Evolutionary conservation across 208 protist genomes (phyloP).

Genomic region (Acanthamoeba triangularis): DNA sequence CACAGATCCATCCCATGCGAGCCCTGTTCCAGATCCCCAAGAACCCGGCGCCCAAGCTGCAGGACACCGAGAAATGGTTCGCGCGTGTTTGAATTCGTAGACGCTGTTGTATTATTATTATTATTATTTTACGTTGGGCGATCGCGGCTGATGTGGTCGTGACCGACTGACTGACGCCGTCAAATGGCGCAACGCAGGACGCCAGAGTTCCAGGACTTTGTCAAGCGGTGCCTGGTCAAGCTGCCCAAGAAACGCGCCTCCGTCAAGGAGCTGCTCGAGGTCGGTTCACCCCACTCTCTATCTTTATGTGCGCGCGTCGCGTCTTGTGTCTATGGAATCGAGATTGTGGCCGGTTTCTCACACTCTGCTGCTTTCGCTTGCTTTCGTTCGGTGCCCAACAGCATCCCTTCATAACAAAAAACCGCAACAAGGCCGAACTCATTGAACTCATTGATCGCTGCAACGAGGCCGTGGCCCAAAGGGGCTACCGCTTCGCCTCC

Average conservation of each 20-base stretch:
- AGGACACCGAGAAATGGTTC: conserved; percentile 80
- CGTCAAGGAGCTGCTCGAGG: conserved; percentile 87
- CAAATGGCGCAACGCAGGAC: not conserved
- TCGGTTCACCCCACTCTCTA: not conserved
- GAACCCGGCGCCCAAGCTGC: conserved; percentile 84
- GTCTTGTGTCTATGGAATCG: too few relatives aligned
- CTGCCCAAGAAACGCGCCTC: conserved; percentile 86
- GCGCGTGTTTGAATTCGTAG: too few relatives aligned
- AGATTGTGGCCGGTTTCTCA: not conserved
- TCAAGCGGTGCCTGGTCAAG: conserved; percentile 89
- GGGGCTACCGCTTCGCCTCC: conserved; percentile 58
- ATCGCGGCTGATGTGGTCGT: not conserved
- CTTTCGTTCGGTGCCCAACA: not conserved
- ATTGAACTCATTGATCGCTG: conserved; percentile 64
- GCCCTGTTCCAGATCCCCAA: conserved; percentile 92
- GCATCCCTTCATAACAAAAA: conserved; percentile 49
- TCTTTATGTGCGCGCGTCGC: too few relatives aligned
- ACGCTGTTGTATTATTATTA: too few relatives aligned
- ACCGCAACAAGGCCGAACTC: conserved; percentile 32
- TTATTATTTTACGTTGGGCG: too few relatives aligned
- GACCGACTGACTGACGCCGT: not conserved
- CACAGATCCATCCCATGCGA: conserved; percentile 90
- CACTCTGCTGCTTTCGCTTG: not conserved
- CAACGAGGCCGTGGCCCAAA: conserved; percentile 2
- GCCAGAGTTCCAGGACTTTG: conserved; percentile 86